These are phyloP conservation scores for Lomentospora prolificans DNA, from an alignment of 2,329 filamentous ascomycete species.

Conservation along the genomic window DNA sequence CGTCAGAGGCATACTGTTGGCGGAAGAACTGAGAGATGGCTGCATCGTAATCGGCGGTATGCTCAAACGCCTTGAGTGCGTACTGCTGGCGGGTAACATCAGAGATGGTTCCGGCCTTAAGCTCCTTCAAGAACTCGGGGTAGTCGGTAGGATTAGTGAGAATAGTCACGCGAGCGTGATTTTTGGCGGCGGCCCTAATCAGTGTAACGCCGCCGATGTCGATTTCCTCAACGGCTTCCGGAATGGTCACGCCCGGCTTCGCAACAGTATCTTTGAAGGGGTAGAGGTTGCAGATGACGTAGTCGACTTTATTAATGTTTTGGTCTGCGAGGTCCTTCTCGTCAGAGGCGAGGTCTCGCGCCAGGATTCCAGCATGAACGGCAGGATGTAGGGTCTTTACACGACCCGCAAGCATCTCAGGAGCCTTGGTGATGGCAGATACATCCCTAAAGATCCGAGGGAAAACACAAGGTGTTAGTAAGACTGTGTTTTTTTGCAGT, in stretches of 20 bases:
- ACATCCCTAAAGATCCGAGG: constrained; percentile 58
- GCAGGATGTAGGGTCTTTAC: constrained; percentile 93
- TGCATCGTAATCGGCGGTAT: constrained; percentile 92
- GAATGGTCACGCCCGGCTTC: constrained; percentile 93
- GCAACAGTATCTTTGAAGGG: constrained; percentile 98
- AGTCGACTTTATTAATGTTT: constrained; percentile 92
- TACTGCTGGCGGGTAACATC: constrained; percentile 80
- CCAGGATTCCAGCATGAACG: constrained; percentile 83
- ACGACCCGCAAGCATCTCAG: constrained; percentile 84
- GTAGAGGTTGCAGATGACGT: constrained; percentile 96
- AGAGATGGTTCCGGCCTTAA: constrained; percentile 77
- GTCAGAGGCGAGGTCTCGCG: constrained; percentile 86
- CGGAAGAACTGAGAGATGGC: constrained; percentile 97
- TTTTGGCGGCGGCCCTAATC: constrained; percentile 93
- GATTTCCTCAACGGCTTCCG: constrained; percentile 96
- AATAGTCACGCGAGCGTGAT: constrained; percentile 91
- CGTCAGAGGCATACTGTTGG: constrained; percentile 85
- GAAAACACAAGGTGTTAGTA: neutral
- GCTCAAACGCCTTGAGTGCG: constrained; percentile 95
- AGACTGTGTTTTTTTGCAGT: neutral
- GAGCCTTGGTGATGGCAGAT: constrained; percentile 90
- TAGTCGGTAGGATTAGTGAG: constrained; percentile 92
- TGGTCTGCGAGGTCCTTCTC: constrained; percentile 94
- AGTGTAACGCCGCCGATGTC: constrained; percentile 97
- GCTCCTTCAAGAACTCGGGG: constrained; percentile 82